Base-by-base conservation (phyloP, 1,284 basidiomycete species). In the Megacollybia platyphylla region DNA sequence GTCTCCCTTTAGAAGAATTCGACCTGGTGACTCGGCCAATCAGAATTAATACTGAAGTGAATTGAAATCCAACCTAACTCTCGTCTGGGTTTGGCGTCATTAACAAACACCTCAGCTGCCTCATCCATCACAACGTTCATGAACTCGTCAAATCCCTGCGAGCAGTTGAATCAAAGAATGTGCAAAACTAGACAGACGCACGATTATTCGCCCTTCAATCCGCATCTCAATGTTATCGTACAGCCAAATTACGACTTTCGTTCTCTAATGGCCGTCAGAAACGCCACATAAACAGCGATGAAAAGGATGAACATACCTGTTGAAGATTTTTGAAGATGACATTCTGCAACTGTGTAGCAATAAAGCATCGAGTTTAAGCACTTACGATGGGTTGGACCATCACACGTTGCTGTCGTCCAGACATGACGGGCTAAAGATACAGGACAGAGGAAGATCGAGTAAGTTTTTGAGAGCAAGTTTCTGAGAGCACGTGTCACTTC, bases 121-220 rank as follows among this genome's bases (percentile, higher is more conserved):
- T 97, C 90, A 55, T 97, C 92, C n/a, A 97, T 68, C 17, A 97
- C 90, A 15, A 99, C 69, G 60, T 99, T 99, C 96, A 99, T 99
- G 64, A 98, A 99, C 63, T 99, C 96, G 61, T 99, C 96, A 57
- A 98, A 98, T 17, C 96, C 96, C 94, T 96, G 60, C 17, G 36
- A 50, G 31, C 31, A 6, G 15, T 15, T 34, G 31, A 11, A 6
- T 15, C 6, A 34, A 11, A 4, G 31, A 34, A 11, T 7, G 2
- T 2, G 44, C 24, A 49, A 26, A n/a, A 27, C 18, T 28, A 11
- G 18, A 28, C 34, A 15, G 51, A 82, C 87, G 63, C 64, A 94
- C 92, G 65, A 93, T 86, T 63, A 99, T 97, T 64, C 79, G 79
- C 44, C 94, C 96, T 64, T 98, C 93, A 50, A 99, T 84, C 47